Percentiles rank a stretch among this genome's conserved stretches.
These are phyloP conservation scores for Pichia sp. DNA, from an alignment of 1,139 yeast genomes.

Conservation along the genomic window DNA sequence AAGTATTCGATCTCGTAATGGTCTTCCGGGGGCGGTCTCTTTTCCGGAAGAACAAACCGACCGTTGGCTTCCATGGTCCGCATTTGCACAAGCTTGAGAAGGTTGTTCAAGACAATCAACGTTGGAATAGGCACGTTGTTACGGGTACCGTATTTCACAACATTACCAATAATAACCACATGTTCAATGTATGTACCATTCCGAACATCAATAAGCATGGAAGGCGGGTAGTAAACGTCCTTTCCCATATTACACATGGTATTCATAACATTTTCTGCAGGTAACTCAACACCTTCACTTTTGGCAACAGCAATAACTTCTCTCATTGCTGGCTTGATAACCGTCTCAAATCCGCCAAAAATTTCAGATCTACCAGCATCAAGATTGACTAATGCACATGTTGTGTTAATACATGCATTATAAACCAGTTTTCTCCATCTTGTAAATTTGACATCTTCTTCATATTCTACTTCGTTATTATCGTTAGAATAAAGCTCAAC, in stretches of 20 bases:
- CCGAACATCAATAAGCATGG: constrained; percentile 51
- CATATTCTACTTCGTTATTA: constrained; percentile 39
- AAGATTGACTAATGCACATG: constrained; percentile 48
- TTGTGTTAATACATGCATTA: constrained; percentile 60
- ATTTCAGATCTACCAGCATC: constrained; percentile 57
- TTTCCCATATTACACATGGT: constrained; percentile 14
- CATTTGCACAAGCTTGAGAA: constrained; percentile 55
- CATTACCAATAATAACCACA: constrained; percentile 67
- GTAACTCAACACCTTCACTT: constrained; percentile 47
- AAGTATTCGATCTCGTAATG: constrained; percentile 15
- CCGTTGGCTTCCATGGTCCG: constrained; percentile 50
- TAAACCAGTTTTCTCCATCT: constrained; percentile 72
- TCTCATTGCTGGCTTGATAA: constrained; percentile 55
- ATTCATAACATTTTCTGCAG: constrained; percentile 12
- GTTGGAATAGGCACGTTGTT: constrained; percentile 53
- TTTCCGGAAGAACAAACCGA: constrained; percentile 36
- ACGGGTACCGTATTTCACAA: constrained; percentile 50
- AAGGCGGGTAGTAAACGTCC: constrained; percentile 18
- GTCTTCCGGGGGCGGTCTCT: constrained; percentile 31
- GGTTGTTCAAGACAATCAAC: constrained; percentile 48
- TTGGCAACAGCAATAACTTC: constrained; percentile 59
- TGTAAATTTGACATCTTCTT: constrained; percentile 45
- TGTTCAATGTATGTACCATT: constrained; percentile 65
- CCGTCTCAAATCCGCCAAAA: constrained; percentile 42
- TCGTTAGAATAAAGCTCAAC: constrained; percentile 44